Conservation (phyloP, 1,139 yeast species). For the Taphrina communis region DNA sequence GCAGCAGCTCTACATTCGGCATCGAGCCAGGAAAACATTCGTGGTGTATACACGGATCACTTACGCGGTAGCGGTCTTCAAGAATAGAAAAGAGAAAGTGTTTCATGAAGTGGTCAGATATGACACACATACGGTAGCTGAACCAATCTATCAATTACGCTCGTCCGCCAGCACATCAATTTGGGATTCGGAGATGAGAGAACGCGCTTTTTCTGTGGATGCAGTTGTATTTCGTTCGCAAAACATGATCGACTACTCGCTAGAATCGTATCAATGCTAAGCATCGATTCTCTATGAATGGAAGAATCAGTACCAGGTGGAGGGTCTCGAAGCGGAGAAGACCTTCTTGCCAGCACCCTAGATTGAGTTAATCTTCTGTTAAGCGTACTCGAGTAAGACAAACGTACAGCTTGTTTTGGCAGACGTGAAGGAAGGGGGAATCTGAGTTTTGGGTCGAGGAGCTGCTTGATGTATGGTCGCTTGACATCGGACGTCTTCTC, state of each 20-base stretch:
- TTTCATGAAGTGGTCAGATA: too few species aligned
- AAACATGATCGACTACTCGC: slow-evolving; percentile 21
- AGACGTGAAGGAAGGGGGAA: slow-evolving; percentile 99
- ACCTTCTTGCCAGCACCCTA: slow-evolving; percentile 59
- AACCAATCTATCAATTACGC: neutral
- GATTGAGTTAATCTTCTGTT: neutral
- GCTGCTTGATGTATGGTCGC: slow-evolving; percentile 99
- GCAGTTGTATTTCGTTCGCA: slow-evolving; percentile 11
- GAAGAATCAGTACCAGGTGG: slow-evolving; percentile 65
- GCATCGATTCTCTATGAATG: slow-evolving; percentile 6
- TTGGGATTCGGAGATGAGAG: neutral
- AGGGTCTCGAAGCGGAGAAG: slow-evolving; percentile 91
- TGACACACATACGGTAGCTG: too few species aligned
- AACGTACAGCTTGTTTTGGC: slow-evolving; percentile 63
- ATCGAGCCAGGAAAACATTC: too few species aligned
- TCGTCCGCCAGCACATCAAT: neutral
- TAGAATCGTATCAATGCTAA: slow-evolving; percentile 20
- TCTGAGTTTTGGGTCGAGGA: slow-evolving; percentile 92
- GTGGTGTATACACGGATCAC: too few species aligned
- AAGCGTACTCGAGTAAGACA: slow-evolving; percentile 40
- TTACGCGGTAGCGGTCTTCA: too few species aligned
- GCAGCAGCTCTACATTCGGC: too few species aligned
- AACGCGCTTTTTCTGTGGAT: neutral
- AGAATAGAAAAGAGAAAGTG: too few species aligned
- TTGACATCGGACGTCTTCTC: slow-evolving; percentile 97